A percentile compares a stretch with the other conserved stretches of the same genome.
Conservation (phyloP, 352 stramenopile species). For the Pelagophyceae sp. region DNA sequence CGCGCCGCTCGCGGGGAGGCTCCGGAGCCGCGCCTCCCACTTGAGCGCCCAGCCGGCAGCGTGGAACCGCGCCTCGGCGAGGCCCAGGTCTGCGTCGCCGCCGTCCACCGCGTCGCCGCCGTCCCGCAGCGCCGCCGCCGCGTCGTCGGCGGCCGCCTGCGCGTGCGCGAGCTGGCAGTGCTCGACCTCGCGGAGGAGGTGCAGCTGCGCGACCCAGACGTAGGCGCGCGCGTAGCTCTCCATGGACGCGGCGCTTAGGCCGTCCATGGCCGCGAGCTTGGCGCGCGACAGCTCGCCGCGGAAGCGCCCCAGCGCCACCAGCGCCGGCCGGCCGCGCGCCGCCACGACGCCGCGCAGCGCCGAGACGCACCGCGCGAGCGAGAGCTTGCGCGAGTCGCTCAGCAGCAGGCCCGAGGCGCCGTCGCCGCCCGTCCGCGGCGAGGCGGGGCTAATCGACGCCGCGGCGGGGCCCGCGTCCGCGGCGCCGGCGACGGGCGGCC, state of each 20-base stretch:
- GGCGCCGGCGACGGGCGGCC: too few species aligned
- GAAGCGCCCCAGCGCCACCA: slow-evolving; percentile 22
- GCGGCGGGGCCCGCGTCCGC: too few species aligned
- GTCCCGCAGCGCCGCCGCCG: neutral
- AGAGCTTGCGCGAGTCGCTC: neutral
- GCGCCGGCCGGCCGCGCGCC: neutral
- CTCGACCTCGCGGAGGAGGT: slow-evolving; percentile 53
- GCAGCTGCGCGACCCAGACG: slow-evolving; percentile 45
- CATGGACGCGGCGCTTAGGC: slow-evolving; percentile 44
- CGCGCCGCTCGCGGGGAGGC: neutral
- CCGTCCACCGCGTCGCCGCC: neutral
- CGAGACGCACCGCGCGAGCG: neutral
- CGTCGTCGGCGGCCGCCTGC: slow-evolving; percentile 21
- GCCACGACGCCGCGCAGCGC: neutral
- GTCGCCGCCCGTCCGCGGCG: too few species aligned
- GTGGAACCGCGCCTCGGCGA: neutral
- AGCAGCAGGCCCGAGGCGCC: too few species aligned
- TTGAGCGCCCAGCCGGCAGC: neutral
- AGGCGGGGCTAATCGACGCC: too few species aligned
- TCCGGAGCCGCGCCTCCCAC: neutral
- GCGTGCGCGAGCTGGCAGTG: too few species aligned
- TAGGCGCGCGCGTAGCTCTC: slow-evolving; percentile 56
- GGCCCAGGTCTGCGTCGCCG: neutral
- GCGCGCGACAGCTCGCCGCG: slow-evolving; percentile 25
- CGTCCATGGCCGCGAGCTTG: slow-evolving; percentile 44